Conservation (phyloP, 2,329 filamentous ascomycete genomes). For the Stagonosporopsis chrysanthemi region DNA sequence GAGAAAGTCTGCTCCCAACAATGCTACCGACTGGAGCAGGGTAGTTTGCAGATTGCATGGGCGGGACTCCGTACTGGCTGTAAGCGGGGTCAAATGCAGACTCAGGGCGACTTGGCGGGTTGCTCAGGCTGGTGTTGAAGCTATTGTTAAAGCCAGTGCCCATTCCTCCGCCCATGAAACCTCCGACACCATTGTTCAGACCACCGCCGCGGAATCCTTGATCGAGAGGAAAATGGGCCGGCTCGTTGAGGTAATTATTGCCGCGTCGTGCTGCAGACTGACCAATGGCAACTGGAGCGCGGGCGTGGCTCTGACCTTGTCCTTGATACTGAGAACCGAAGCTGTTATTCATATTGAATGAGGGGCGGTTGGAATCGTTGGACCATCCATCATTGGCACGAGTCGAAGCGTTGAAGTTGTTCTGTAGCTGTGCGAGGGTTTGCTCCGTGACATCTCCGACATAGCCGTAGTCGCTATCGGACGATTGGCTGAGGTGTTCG, state of each 20-base stretch:
- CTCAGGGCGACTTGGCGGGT: conserved; percentile 47
- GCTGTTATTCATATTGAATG: conserved; percentile 34
- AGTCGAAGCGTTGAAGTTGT: conserved; percentile 58
- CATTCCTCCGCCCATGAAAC: conserved; percentile 17
- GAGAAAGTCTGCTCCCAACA: conserved; percentile 50
- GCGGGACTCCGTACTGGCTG: conserved; percentile 42
- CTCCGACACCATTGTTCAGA: conserved; percentile 22
- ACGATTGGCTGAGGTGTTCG: conserved; percentile 62
- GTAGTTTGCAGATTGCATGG: conserved; percentile 28
- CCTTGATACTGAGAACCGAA: conserved; percentile 29
- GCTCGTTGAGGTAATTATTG: conserved; percentile 46
- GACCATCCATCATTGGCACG: conserved; percentile 51
- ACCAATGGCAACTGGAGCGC: conserved; percentile 26
- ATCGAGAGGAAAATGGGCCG: conserved; percentile 48
- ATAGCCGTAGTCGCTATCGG: conserved; percentile 59
- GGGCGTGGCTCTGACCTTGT: conserved; percentile 30
- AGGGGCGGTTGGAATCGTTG: conserved; percentile 32
- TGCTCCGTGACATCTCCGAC: conserved; percentile 58
- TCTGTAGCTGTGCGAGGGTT: conserved; percentile 59
- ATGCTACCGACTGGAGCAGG: conserved; percentile 49
- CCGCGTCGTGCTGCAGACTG: conserved; percentile 41
- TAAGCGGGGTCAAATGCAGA: conserved; percentile 49
- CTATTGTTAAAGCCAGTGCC: conserved; percentile 24
- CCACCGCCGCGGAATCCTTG: conserved; percentile 40
- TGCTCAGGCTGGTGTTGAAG: conserved; percentile 31